Evolutionary conservation across 495 filamentous ascomycete species (phyloP), one percentile per base, ranked within the genome.

Genomic region (Xylaria sp.): DNA sequence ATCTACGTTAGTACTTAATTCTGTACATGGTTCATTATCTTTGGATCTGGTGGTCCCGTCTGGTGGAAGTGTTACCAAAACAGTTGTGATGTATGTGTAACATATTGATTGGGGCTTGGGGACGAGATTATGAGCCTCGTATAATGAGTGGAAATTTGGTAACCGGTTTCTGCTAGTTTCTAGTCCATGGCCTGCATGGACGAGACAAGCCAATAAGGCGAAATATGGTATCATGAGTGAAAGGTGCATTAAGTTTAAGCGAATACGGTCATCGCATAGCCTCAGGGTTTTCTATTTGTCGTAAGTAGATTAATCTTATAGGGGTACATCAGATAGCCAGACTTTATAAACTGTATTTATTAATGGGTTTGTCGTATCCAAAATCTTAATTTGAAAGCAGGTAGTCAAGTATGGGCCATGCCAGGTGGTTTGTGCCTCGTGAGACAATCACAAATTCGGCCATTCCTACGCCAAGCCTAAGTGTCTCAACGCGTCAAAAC

Each of bases 21-120:
- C 19, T 43, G 67, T 33, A 48, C 24, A 46, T 3, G 40, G 67
- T 40, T 12, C 31, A 24, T 33, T 44, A 35, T 53, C 43, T 24
- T 62, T n/a, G 44, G 17, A 41, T 33, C 15, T 24, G 17, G 59
- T 63, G 9, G 58, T 14, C 2, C 17, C 19, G 33, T 52, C 17
- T 31, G 44, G 17, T n/a, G 68, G 58, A 19, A 70, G 46, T 29
- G 68, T 70, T 52, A 63, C 35, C 44, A 70, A 62, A 6, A 70
- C 55, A 53, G 68, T 70, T 50, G 68, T 70, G 35, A 70, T 63
- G 55, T 70, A 70, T 9, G 68, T 70, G 33, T 63, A 55, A 43
- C 68, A 70, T 63, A 50, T 59, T 8, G 68, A 70, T 31, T 53
- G 55, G 5, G 58, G 52, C 24, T 41, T 21, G 43, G 29, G 33